Conservation (phyloP, 2,329 filamentous ascomycete species). For the Alternaria sp. region DNA sequence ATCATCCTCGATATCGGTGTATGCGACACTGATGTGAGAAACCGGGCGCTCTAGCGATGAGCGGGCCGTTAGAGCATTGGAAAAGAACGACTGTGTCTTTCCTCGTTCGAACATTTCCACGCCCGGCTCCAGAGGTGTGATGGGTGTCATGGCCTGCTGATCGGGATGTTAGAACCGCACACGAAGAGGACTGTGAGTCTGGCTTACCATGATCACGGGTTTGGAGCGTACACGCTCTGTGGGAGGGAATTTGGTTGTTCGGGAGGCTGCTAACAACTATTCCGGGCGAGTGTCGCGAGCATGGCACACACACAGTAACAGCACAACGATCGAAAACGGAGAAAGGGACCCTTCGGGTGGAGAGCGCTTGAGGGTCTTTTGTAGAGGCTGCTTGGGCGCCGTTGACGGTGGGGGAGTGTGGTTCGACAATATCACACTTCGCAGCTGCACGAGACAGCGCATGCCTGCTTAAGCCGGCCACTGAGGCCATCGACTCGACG, state of each 20-base stretch:
- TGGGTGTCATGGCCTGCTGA: conserved; percentile 55
- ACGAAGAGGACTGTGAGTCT: conserved; percentile 8
- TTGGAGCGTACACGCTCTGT: conserved; percentile 27
- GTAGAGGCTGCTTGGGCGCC: conserved; percentile 47
- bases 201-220: conserved; percentile 47
- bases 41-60: conserved; percentile 62
- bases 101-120: conserved; percentile 59
- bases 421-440: conserved; percentile 38
- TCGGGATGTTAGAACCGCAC: conserved; percentile 25
- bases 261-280: conserved; percentile 29
- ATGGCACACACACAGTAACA: conserved; percentile 42
- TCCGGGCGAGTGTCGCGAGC: conserved; percentile 29
- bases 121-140: conserved; percentile 52
- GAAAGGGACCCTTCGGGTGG: conserved; percentile 49
- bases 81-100: conserved; percentile 65
- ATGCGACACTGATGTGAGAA: conserved; percentile 78
- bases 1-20: conserved; percentile 74
- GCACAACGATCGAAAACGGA: conserved; percentile 44
- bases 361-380: conserved; percentile 52
- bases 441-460: conserved; percentile 43
- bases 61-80: conserved; percentile 45
- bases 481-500: conserved; percentile 32
- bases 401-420: conserved; percentile 42
- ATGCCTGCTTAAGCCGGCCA: conserved; percentile 34
- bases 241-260: conserved; percentile 19